Percentiles rank a stretch among this genome's conserved stretches.
phyloP scores from a whole-genome alignment of 2,329 filamentous ascomycete genomes.

The Trichoderma simmonsii region DNA sequence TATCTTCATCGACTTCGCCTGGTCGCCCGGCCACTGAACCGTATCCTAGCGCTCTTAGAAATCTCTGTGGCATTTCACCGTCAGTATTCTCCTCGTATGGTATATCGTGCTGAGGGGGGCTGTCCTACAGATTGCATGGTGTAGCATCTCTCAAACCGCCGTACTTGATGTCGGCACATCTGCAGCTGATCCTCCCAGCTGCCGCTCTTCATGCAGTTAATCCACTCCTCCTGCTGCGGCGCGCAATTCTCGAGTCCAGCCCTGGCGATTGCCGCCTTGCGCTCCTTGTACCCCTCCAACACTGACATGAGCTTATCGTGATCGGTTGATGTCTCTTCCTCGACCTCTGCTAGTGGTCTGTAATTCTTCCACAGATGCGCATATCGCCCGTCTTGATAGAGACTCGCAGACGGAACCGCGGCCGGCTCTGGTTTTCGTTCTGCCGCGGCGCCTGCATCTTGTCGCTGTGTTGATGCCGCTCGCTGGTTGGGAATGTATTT shows the following conservation, averaged over 20 bases:
- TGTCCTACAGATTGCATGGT: conserved; percentile 72
- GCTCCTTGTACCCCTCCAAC: conserved; percentile 78
- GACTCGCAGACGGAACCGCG: conserved; percentile 47
- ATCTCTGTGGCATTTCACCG: conserved; percentile 53
- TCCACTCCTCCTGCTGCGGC: conserved; percentile 77
- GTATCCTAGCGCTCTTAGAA: conserved; percentile 88
- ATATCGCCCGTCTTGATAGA: conserved; percentile 61
- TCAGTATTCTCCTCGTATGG: neutral
- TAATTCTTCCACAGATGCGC: conserved; percentile 94
- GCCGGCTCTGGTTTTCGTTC: conserved; percentile 22
- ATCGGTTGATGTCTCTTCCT: conserved; percentile 67
- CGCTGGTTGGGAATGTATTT: conserved; percentile 52
- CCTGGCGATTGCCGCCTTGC: conserved; percentile 71
- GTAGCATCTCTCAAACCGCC: conserved; percentile 81
- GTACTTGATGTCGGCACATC: conserved; percentile 77
- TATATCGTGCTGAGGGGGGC: neutral
- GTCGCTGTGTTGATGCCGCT: conserved; percentile 17
- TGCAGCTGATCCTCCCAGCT: conserved; percentile 65
- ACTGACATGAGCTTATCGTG: conserved; percentile 79
- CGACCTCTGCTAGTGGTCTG: conserved; percentile 66
- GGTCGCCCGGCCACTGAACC: conserved; percentile 64
- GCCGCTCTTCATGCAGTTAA: conserved; percentile 76
- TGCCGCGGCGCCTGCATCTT: conserved; percentile 22
- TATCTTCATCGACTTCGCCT: conserved; percentile 71
- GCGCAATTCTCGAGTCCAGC: conserved; percentile 93